Evolutionary conservation across 1,284 basidiomycete species (phyloP).

Genomic region (Albatrellus sp.): DNA sequence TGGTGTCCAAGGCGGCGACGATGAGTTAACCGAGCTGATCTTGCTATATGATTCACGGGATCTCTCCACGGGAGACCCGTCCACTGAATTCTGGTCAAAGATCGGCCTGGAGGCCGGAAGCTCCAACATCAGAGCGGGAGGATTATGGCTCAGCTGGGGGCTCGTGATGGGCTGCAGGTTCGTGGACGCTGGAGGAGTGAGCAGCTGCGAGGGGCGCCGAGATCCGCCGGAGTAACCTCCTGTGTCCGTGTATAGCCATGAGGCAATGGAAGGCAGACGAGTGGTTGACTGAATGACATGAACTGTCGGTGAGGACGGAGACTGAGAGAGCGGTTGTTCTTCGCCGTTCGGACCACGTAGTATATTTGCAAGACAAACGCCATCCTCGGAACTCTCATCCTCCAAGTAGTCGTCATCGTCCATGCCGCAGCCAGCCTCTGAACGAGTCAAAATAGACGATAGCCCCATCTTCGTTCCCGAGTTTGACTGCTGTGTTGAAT

Average conservation of each 20-base stretch:
- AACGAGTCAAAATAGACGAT: not conserved
- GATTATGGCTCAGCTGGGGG: conserved; percentile 6
- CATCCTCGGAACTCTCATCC: no score
- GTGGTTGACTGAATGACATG: conserved; percentile 10
- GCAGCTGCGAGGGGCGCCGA: conserved; percentile 22
- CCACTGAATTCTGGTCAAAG: not conserved
- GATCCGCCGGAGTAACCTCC: conserved; percentile 15
- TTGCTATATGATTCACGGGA: no score
- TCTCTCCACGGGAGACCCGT: no score
- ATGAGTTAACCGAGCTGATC: conserved; percentile 10
- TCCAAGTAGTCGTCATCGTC: not conserved
- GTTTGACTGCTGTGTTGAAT: not conserved
- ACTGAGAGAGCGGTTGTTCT: not conserved
- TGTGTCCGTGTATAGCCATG: conserved; percentile 29
- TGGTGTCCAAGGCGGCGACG: conserved; percentile 35
- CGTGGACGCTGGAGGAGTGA: conserved; percentile 31
- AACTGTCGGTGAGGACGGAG: conserved; percentile 6
- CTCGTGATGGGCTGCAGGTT: conserved; percentile 7
- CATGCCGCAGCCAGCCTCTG: conserved; percentile 4
- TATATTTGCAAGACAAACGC: no score
- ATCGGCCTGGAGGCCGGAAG: conserved; percentile 7
- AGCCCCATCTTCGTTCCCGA: conserved; percentile 4
- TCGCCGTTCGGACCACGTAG: no score
- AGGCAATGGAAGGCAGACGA: conserved; percentile 32
- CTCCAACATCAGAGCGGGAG: conserved; percentile 9